Evolutionary conservation across 768 basidiomycete species (phyloP), one percentile per base, ranked within the genome.

Genomic region (Calocybe indica): DNA sequence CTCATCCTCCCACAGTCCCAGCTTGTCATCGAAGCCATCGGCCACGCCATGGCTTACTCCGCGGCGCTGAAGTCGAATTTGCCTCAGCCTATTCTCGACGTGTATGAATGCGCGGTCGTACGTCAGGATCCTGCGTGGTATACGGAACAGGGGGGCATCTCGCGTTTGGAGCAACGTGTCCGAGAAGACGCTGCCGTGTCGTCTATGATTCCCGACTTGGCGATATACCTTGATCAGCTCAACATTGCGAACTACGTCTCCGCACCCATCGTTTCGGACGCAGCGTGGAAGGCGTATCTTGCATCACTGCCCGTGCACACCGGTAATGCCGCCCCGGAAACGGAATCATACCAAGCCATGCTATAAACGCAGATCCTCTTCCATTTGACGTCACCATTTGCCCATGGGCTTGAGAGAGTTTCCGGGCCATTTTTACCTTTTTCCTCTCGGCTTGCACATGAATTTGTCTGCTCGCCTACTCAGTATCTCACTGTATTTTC

Each of bases 111-210:
- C 45, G 68, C 72, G 5, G 69, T 74, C 34, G 71, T 82, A 45
- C 67, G 74, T 47, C 71, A 71, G 51, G 79, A 82, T 52, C 64
- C 76, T 36, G 76, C 78, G 6, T 83, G 80, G 80, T 81, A 80
- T 56, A 68, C 73, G 22, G 81, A 83, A 58, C 61, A 74, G 51
- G 73, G 63, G 13, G 70, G 73, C 3, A 55, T 83, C 39, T 64
- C 69, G 11, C 70, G 80, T n/a, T 62, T 69, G 46, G 62, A 62
- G 7, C 78, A 83, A 54, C 69, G 73, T 6, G 50, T 65, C 2
- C 70, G 71, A 38, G 76, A 79, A 55, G 76, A 76, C 50, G 54
- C 58, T 6, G 76, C 75, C 5, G 59, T 78, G 6, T 61, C 70
- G 2, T 61, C 68, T 7, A 72, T 75, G 53, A 55, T 79, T 44